These are phyloP conservation scores for Whalleya microplaca DNA, from an alignment of 2,329 filamentous ascomycete species.

Conservation along the genomic window DNA sequence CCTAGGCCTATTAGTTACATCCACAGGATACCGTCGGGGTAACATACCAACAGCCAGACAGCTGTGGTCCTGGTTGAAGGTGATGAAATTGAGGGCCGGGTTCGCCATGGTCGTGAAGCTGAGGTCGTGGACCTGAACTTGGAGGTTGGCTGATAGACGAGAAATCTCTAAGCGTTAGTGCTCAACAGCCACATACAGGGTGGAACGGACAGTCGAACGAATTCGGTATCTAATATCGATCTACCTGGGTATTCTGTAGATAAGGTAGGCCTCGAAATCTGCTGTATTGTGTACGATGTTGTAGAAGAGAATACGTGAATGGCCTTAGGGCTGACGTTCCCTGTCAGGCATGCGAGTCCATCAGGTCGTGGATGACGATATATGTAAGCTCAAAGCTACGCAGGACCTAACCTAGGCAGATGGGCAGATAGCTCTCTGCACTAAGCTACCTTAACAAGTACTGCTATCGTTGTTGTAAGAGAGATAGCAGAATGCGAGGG, in stretches of 20 bases:
- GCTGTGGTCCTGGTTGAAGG: slow-evolving; percentile 99
- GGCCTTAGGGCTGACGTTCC: too few relatives aligned
- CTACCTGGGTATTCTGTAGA: background rate
- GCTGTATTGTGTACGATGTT: too few relatives aligned
- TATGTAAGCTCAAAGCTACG: background rate
- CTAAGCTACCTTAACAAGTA: background rate
- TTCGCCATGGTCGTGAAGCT: slow-evolving; percentile 57
- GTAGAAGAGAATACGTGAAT: background rate
- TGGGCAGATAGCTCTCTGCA: background rate
- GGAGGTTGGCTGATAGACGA: background rate
- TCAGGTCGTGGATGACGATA: background rate
- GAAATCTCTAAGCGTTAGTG: background rate
- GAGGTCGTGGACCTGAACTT: slow-evolving; percentile 29
- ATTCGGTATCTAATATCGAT: background rate
- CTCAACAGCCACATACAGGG: background rate
- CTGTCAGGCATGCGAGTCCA: background rate
- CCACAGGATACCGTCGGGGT: slow-evolving; percentile 12
- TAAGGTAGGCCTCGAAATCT: background rate
- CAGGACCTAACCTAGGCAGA: background rate
- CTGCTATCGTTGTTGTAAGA: background rate
- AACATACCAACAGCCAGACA: slow-evolving; percentile 87
- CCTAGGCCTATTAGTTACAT: slow-evolving; percentile 51
- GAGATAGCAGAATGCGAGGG: background rate
- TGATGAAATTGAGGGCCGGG: slow-evolving; percentile 92
- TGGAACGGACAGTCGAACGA: background rate